phyloP scores from a whole-genome alignment of 192 early-diverging fungal species.

The Kappamyces sp. region DNA sequence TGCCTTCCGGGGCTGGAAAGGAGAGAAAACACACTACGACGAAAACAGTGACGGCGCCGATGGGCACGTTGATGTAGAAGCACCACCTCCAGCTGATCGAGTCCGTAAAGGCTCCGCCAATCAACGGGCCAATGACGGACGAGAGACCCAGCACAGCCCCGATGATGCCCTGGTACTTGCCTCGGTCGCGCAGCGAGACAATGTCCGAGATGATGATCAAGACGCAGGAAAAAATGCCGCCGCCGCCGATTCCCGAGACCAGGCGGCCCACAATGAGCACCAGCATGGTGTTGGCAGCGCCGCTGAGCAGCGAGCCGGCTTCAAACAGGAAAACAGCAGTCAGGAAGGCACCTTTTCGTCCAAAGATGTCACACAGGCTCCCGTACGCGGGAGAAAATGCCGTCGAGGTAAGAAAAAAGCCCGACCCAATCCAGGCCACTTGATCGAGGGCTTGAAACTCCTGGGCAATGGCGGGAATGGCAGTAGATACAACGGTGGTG shows the following conservation, averaged over 20 bases:
- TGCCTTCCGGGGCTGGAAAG: slow-evolving; percentile 49
- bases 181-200: slow-evolving; percentile 48
- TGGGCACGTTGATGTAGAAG: slow-evolving; percentile 74
- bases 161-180: slow-evolving; percentile 73
- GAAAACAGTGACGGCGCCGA: slow-evolving; percentile 56
- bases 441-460: slow-evolving; percentile 53
- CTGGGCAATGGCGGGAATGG: slow-evolving; percentile 54
- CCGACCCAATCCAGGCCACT: slow-evolving; percentile 68
- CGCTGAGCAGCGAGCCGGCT: slow-evolving; percentile 69
- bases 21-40: slow-evolving; percentile 47
- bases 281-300: slow-evolving; percentile 43
- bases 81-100: slow-evolving; percentile 27
- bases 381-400: slow-evolving; percentile 53
- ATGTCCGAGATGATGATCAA: slow-evolving; percentile 80
- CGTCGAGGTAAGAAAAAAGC: slow-evolving; percentile 60
- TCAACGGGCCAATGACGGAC: slow-evolving; percentile 68
- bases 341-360: slow-evolving; percentile 64
- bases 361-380: slow-evolving; percentile 83
- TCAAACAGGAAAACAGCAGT: slow-evolving; percentile 67
- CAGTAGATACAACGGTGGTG: slow-evolving; percentile 65
- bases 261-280: slow-evolving; percentile 65
- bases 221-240: slow-evolving; percentile 68
- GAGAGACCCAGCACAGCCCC: slow-evolving; percentile 69
- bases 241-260: slow-evolving; percentile 72
- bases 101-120: slow-evolving; percentile 75